A percentile compares a stretch with the other conserved stretches of the same genome.
Conservation (phyloP, 2,329 filamentous ascomycete species). For the Septoria petroselini region DNA sequence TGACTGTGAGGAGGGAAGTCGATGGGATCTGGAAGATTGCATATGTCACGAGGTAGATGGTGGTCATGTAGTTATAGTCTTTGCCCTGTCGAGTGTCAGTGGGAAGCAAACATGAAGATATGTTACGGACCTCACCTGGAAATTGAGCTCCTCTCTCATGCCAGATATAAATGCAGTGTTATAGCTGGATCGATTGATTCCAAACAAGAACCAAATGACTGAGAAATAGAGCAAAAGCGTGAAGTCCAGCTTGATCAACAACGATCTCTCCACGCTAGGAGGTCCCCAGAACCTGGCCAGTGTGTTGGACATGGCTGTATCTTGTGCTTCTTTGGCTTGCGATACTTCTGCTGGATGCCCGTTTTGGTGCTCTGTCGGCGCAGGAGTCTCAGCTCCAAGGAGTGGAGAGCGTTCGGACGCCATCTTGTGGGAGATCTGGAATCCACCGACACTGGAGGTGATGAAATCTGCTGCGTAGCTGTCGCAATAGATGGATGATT, state of each 20-base stretch:
- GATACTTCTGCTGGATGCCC: not conserved
- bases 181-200: conserved; percentile 47
- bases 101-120: conserved; percentile 6
- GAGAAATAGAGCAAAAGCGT: conserved; percentile 41
- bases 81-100: conserved; percentile 12
- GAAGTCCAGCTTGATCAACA: conserved; percentile 23
- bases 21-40: conserved; percentile 48
- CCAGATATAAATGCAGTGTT: conserved; percentile 52
- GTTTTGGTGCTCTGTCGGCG: not conserved
- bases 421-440: conserved; percentile 8
- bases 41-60: conserved; percentile 41
- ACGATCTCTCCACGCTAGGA: conserved; percentile 16
- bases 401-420: conserved; percentile 8
- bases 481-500: conserved; percentile 10
- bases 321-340: not conserved
- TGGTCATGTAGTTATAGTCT: conserved; percentile 26
- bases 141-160: conserved; percentile 52
- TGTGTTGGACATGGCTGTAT: not conserved
- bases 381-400: not conserved
- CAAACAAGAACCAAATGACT: conserved; percentile 50
- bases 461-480: conserved; percentile 12
- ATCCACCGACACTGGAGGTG: not conserved
- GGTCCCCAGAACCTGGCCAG: conserved; percentile 18
- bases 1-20: conserved; percentile 42
- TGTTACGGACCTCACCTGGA: conserved; percentile 40